Percentiles rank a stretch among this genome's conserved stretches.
Conservation (phyloP, 441 rosid genomes). For the Croton setiger region DNA sequence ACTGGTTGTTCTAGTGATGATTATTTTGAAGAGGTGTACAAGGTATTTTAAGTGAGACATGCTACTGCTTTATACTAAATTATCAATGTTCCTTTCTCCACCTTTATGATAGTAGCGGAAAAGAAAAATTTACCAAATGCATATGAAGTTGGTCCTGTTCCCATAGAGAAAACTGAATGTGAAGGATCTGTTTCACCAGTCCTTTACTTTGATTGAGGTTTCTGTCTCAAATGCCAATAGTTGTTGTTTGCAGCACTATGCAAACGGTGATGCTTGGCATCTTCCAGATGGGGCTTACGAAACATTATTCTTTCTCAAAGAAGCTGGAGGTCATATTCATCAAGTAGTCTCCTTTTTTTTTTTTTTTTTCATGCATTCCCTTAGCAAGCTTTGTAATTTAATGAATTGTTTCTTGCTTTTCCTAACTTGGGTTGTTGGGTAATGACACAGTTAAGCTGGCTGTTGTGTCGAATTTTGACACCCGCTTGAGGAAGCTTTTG, state of each 20-base stretch:
- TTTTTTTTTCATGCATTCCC: slow-evolving; percentile 15
- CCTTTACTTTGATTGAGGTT: slow-evolving; percentile 3
- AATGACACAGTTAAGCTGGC: slow-evolving; percentile 71
- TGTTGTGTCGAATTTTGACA: slow-evolving; percentile 84
- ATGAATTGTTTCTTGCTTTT: slow-evolving; percentile 16
- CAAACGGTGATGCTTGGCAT: slow-evolving; percentile 77
- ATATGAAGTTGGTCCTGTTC: not conserved
- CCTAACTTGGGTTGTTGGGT: slow-evolving; percentile 19
- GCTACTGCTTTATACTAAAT: not conserved
- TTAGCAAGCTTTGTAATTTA: slow-evolving; percentile 2
- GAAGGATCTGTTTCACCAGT: not conserved
- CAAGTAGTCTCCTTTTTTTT: slow-evolving; percentile 20
- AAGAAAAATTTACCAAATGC: not conserved
- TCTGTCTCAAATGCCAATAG: slow-evolving; percentile 16
- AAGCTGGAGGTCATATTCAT: slow-evolving; percentile 72
- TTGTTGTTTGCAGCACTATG: slow-evolving; percentile 53
- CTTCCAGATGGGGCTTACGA: slow-evolving; percentile 77
- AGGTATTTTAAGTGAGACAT: slow-evolving; percentile 38
- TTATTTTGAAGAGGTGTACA: slow-evolving; percentile 87
- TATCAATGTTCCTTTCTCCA: not conserved
- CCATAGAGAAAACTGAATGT: not conserved
- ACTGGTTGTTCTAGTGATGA: slow-evolving; percentile 67
- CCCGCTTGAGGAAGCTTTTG: slow-evolving; percentile 68
- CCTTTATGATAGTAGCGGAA: not conserved
- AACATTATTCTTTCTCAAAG: slow-evolving; percentile 56